A percentile compares a stretch with the other conserved stretches of the same genome.
Evolutionary conservation across 306 rosid species (phyloP).

Genomic region (Corylus avellana): DNA sequence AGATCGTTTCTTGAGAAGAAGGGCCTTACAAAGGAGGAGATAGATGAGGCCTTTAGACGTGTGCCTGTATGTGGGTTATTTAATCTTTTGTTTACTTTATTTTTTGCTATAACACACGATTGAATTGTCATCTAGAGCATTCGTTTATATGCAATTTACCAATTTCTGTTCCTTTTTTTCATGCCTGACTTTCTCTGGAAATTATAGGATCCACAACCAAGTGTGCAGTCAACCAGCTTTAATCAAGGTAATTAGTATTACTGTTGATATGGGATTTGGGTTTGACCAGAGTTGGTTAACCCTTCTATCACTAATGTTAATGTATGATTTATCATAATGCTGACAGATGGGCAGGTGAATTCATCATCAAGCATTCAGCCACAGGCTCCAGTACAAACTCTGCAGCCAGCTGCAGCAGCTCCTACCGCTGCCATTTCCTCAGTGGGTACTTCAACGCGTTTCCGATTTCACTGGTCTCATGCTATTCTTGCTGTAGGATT

Average conservation of each 20-base stretch:
- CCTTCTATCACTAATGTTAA: conserved; percentile 22
- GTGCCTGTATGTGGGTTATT: conserved; percentile 69
- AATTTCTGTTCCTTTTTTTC: conserved; percentile 21
- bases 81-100: neutral
- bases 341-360: conserved; percentile 57
- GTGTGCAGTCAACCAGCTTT: conserved; percentile 54
- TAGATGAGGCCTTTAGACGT: conserved; percentile 90
- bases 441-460: conserved; percentile 41
- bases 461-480: conserved; percentile 84
- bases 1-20: conserved; percentile 91
- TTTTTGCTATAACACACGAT: neutral
- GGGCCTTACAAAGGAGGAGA: conserved; percentile 97
- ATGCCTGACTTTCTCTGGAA: conserved; percentile 18
- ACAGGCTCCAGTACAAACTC: conserved; percentile 47
- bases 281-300: conserved; percentile 17
- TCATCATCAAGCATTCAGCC: conserved; percentile 53
- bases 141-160: conserved; percentile 12
- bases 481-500: conserved; percentile 73
- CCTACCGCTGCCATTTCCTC: conserved; percentile 42
- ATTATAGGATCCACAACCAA: conserved; percentile 72
- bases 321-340: conserved; percentile 27
- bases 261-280: conserved; percentile 14
- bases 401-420: conserved; percentile 56
- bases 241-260: conserved; percentile 60
- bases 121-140: neutral